A percentile compares a stretch with the other conserved stretches of the same genome.
These are phyloP conservation scores for Nakaseomyces bracarensis DNA, from an alignment of 1,139 yeast genomes.

Conservation along the genomic window DNA sequence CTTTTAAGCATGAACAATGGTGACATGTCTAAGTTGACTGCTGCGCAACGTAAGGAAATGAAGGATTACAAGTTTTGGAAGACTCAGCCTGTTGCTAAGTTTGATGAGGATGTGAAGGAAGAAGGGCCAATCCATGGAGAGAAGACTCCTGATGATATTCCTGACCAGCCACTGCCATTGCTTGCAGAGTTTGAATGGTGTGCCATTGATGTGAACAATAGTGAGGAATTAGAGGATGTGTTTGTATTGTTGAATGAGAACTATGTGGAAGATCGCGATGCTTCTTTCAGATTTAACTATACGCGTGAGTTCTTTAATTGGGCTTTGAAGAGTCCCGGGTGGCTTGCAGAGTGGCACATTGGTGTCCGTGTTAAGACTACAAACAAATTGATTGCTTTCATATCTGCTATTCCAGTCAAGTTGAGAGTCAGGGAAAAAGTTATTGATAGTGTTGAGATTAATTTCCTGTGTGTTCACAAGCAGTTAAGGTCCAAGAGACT, in stretches of 20 bases:
- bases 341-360: slow-evolving; percentile 81
- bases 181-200: slow-evolving; percentile 83
- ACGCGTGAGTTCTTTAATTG: slow-evolving; percentile 76
- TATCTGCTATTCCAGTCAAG: slow-evolving; percentile 78
- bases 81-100: slow-evolving; percentile 86
- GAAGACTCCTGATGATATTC: slow-evolving; percentile 65
- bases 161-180: slow-evolving; percentile 61
- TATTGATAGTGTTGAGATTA: slow-evolving; percentile 75
- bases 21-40: slow-evolving; percentile 39
- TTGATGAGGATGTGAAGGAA: slow-evolving; percentile 53
- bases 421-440: slow-evolving; percentile 51
- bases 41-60: slow-evolving; percentile 62
- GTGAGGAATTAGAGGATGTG: slow-evolving; percentile 41
- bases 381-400: slow-evolving; percentile 79
- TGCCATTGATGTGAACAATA: slow-evolving; percentile 56
- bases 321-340: slow-evolving; percentile 95
- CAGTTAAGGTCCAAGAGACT: slow-evolving; percentile 86
- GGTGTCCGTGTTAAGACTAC: slow-evolving; percentile 82
- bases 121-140: slow-evolving; percentile 78
- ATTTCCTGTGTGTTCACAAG: slow-evolving; percentile 89
- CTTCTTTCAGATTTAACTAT: slow-evolving; percentile 85
- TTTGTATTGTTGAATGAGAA: slow-evolving; percentile 75
- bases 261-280: slow-evolving; percentile 91
- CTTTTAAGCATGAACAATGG: slow-evolving; percentile 36
- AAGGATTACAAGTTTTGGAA: slow-evolving; percentile 95